These are phyloP conservation scores for Mucor ambiguus DNA, from an alignment of 371 early-diverging fungal species.

Conservation along the genomic window DNA sequence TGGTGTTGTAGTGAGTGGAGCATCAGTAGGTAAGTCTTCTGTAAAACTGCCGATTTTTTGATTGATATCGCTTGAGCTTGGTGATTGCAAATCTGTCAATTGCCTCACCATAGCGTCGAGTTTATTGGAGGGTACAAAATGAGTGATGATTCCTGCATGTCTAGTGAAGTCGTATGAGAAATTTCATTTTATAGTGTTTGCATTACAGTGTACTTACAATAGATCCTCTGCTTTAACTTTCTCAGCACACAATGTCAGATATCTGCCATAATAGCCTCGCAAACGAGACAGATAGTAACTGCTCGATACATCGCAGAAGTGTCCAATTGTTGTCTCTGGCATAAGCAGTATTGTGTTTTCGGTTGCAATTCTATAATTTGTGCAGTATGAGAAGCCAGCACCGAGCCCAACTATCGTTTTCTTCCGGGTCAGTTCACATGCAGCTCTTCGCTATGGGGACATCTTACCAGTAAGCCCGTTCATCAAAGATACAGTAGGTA, in stretches of 20 bases:
- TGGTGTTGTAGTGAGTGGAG: neutral
- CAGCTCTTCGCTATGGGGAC: no score
- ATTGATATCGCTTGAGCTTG: conserved; percentile 77
- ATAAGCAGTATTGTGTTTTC: conserved; percentile 92
- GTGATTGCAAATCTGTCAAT: conserved; percentile 64
- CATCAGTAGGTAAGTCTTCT: conserved; percentile 17
- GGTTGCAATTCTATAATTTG: conserved; percentile 46
- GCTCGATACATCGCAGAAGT: conserved; percentile 94
- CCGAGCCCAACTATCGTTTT: neutral
- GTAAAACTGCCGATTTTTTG: conserved; percentile 84
- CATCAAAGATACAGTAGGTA: neutral
- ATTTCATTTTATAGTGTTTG: neutral
- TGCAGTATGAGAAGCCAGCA: neutral
- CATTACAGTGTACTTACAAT: neutral
- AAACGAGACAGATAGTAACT: conserved; percentile 90
- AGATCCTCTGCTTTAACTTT: conserved; percentile 76
- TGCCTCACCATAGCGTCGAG: neutral
- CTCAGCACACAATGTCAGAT: conserved; percentile 85
- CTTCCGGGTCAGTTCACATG: neutral
- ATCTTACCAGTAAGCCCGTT: neutral
- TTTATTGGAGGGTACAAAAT: conserved; percentile 90
- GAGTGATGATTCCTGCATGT: conserved; percentile 63
- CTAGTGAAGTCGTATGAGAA: neutral
- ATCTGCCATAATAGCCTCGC: conserved; percentile 89
- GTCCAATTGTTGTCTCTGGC: conserved; percentile 90